These are phyloP conservation scores for Chlamydomonas urium DNA, from an alignment of 139 green algal genomes.

Conservation along the genomic window DNA sequence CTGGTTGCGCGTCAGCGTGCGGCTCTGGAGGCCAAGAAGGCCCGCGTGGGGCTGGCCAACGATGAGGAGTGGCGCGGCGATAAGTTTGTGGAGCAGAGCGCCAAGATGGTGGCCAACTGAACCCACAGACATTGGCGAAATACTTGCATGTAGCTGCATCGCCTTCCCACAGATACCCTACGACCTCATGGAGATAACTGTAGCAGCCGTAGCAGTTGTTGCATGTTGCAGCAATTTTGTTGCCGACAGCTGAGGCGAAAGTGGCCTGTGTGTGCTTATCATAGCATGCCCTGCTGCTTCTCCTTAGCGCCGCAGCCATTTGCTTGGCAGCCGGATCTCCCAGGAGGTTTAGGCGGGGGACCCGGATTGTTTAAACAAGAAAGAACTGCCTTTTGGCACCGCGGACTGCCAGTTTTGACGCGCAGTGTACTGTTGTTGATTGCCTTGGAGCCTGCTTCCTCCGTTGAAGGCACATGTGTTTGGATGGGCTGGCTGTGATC, in stretches of 20 bases:
- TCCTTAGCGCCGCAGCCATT: too few relatives aligned
- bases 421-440: background rate
- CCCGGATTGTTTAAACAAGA: background rate
- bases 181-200: background rate
- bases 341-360: background rate
- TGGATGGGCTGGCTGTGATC: too few relatives aligned
- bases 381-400: background rate
- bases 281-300: too few relatives aligned
- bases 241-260: too few relatives aligned
- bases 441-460: too few relatives aligned
- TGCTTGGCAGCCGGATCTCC: background rate
- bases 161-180: background rate
- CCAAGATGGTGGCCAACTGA: constrained; percentile 69
- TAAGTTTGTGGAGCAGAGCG: constrained; percentile 73
- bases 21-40: constrained; percentile 71
- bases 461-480: too few relatives aligned
- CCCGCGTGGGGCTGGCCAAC: constrained; percentile 58
- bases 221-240: too few relatives aligned
- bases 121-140: background rate
- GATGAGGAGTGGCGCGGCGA: constrained; percentile 94
- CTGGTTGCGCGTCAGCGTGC: constrained; percentile 83
- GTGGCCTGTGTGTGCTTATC: too few relatives aligned
- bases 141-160: background rate
- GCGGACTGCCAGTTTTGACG: background rate
- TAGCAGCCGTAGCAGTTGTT: background rate